Base-by-base conservation (phyloP, 257 asterid genomes). In the Jacaranda copaia region DNA sequence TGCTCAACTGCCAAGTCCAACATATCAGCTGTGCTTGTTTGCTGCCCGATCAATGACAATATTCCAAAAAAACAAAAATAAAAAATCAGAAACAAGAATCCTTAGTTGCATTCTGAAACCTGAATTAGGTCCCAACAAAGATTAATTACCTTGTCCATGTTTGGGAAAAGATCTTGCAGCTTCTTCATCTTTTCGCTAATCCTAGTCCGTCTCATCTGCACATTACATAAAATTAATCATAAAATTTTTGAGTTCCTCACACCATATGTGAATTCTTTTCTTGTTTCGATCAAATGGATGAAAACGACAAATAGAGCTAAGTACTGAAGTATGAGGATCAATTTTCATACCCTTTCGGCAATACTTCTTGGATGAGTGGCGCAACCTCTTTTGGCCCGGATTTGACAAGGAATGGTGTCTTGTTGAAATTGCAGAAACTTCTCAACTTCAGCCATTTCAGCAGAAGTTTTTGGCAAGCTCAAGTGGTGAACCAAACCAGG, bases 361-460 rank as follows among this genome's bases (percentile, higher is more conserved):
- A 94, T 91, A 83, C 98, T 94, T 81, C 98, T 86, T 0, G 98
- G 98, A 78, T 94, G 98, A 20, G 98, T 94, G 16, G 98, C 98
- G 4, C 84, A 89, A 19, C 98, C 98, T 80, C 98, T 79, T 76
- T 92, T 94, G 51, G 98, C 98, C 16, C 98, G 89, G 32, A 88
- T 62, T 79, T 94, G 96, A 81, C 98, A 92, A 14, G 97, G 96
- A 32, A 86, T 81, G 0, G 87, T 49, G 40, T 89, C 96, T 18
- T 79, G 90, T 78, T 87, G 94, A 78, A 89, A 89, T 18, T 94
- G 97, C 67, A 89, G 79, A 64, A 85, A 88, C 70, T 89, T 90
- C 8, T 90, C 96, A 0, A 78, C 64, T 2, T 84, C 87, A 20
- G 89, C 90, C 81, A 90, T 74, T 75, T 90, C 94, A 8, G 76